phyloP scores from a whole-genome alignment of 305 asterid species.

The Fraxinus baroniana region DNA sequence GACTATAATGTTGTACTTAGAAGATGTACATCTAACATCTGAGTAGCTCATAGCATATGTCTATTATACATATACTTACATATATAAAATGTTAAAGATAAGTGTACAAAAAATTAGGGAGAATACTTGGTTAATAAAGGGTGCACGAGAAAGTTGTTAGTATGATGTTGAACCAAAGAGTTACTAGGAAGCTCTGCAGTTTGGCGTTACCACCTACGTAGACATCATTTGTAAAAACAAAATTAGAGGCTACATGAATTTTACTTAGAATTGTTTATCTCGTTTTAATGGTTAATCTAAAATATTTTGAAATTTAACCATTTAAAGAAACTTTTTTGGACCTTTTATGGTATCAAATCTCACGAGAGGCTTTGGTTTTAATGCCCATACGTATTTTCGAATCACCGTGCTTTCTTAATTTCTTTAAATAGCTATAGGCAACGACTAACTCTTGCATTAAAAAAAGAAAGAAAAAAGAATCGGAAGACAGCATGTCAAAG shows the following conservation, averaged over 20 bases:
- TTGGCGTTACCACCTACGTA: too few species aligned
- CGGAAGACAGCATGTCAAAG: too few species aligned
- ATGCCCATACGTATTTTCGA: not conserved
- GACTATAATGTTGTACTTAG: not conserved
- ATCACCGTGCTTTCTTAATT: too few species aligned
- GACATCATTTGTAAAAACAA: not conserved
- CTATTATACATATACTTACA: too few species aligned
- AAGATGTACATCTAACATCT: not conserved
- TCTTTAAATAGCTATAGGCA: too few species aligned
- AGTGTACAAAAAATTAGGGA: not conserved
- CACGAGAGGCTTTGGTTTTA: not conserved
- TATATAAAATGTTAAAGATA: not conserved
- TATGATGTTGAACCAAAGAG: too few species aligned
- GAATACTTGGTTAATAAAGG: not conserved
- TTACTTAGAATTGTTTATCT: too few species aligned
- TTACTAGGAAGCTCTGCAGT: too few species aligned
- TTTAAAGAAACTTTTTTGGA: not conserved
- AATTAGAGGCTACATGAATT: not conserved
- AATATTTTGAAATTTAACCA: slow-evolving; percentile 15
- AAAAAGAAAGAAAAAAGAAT: too few species aligned
- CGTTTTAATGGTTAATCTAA: not conserved
- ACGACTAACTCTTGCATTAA: too few species aligned
- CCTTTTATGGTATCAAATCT: slow-evolving; percentile 9
- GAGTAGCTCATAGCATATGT: not conserved
- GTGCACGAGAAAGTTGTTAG: not conserved